A percentile compares a stretch with the other conserved stretches of the same genome.
Conservation (phyloP, 495 filamentous ascomycete species). For the Pseudoneurospora amorphoporcata region DNA sequence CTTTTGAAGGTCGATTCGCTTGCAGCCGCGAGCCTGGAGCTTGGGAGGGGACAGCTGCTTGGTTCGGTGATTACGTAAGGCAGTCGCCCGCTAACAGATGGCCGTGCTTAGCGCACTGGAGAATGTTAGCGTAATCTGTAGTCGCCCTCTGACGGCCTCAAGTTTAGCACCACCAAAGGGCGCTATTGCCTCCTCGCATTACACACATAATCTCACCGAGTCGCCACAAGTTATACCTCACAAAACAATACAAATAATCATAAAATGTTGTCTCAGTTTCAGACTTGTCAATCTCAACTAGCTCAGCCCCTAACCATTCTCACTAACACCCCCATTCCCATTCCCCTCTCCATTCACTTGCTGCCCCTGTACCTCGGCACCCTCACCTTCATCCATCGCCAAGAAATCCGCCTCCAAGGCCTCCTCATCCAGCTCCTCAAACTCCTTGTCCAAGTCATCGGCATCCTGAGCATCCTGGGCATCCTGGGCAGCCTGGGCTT, state of each 20-base stretch:
- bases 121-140: neutral
- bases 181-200: no score
- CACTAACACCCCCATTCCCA: slow-evolving; percentile 1
- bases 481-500: slow-evolving; percentile 15
- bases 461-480: slow-evolving; percentile 4
- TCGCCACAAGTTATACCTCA: neutral
- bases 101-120: neutral
- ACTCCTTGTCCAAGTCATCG: slow-evolving; percentile 15
- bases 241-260: neutral
- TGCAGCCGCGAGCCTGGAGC: neutral
- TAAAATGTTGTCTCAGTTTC: neutral
- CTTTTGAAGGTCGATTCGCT: neutral
- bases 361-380: neutral
- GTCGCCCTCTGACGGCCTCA: neutral
- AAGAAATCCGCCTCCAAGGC: slow-evolving; percentile 58
- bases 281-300: neutral
- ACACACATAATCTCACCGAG: neutral
- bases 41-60: neutral
- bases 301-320: slow-evolving; percentile 5
- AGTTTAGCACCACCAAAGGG: neutral
- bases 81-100: neutral
- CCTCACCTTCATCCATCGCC: slow-evolving; percentile 50
- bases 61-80: neutral
- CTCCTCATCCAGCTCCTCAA: slow-evolving; percentile 45
- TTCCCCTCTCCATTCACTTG: neutral